Base-by-base conservation (phyloP, 2,329 filamentous ascomycete genomes). In the Cladosporium sp. region DNA sequence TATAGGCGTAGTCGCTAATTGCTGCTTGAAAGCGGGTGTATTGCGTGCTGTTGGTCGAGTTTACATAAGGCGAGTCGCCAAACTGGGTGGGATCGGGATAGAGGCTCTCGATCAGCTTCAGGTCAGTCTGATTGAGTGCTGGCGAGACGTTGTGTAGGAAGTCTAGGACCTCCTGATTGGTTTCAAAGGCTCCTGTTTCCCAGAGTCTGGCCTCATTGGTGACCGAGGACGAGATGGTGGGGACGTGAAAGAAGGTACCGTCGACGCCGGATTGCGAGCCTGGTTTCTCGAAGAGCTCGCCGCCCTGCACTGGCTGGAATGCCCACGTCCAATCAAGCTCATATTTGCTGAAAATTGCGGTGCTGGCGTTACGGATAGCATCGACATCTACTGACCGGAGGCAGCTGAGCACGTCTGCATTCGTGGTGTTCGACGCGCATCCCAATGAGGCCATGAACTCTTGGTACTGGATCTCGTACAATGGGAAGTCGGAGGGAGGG, bases 301-400 rank as follows among this genome's bases (percentile, higher is more conserved):
- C 80, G 66, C 88, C 86, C 59, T 89, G 82, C 34, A 86, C 84
- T 5, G 87, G 87, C 65, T 90, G 88, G 73, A 89, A 90, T 0
- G 88, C 78, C 78, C 78, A 81, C n/a, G 75, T 70, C 0, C 79
- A 67, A 9, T 75, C 78, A 0, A 76, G 73, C 39, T 79, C 78
- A 61, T 78, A 80, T 40, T 72, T 72, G 55, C 76, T 72, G 55
- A 80, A 80, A 0, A 80, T 71, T 1, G 65, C 68, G 8, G 70
- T 73, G 36, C 77, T 76, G 5, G 76, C 77, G 14, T 70, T 66
- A 7, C 70, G 73, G 8, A 81, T 68, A 0, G 59, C 64, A 0
- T 69, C 62, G 11, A 69, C 70, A 0, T 76, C 70, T 4, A 76
- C 66, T 1, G 70, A 66, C 20, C 78, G 74, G 0, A 81, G 72